These are phyloP conservation scores for Aristolochia fimbriata DNA, from an alignment of 164 flowering plant species.

Conservation along the genomic window DNA sequence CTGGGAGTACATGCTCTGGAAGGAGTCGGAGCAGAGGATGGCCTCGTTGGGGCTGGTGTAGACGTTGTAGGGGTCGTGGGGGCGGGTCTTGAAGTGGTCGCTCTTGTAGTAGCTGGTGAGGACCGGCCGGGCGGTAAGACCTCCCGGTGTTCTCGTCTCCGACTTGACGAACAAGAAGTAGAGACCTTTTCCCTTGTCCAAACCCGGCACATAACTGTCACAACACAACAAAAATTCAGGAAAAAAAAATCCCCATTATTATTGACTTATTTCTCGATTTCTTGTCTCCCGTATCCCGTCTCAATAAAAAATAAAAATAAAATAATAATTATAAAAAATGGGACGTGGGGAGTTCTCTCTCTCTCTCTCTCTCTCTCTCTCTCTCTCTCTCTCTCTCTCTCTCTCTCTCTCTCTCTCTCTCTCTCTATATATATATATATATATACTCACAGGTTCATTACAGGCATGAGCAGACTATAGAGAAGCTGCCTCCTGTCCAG, in stretches of 20 bases:
- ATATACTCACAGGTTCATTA: slow-evolving; percentile 68
- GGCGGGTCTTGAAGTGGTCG: slow-evolving; percentile 53
- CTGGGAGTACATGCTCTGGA: slow-evolving; percentile 84
- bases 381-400: too few species aligned
- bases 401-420: too few species aligned
- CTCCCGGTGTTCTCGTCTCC: slow-evolving; percentile 58
- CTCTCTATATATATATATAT: too few species aligned
- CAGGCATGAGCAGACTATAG: slow-evolving; percentile 78
- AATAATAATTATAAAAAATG: too few species aligned
- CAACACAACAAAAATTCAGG: too few species aligned
- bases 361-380: too few species aligned
- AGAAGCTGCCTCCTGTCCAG: slow-evolving; percentile 47
- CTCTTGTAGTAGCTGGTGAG: slow-evolving; percentile 77
- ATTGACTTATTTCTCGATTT: too few species aligned
- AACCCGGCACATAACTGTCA: slow-evolving; percentile 50
- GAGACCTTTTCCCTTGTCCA: slow-evolving; percentile 70
- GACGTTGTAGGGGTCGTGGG: slow-evolving; percentile 56
- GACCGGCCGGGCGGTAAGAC: slow-evolving; percentile 68
- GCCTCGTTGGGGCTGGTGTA: slow-evolving; percentile 77
- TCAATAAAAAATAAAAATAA: too few species aligned
- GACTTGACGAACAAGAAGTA: slow-evolving; percentile 60
- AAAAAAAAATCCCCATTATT: too few species aligned
- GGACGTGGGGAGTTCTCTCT: too few species aligned
- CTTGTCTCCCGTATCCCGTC: too few species aligned
- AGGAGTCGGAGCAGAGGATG: slow-evolving; percentile 59